Conservation (phyloP, 768 basidiomycete species). For the Podaxis pistillaris region DNA sequence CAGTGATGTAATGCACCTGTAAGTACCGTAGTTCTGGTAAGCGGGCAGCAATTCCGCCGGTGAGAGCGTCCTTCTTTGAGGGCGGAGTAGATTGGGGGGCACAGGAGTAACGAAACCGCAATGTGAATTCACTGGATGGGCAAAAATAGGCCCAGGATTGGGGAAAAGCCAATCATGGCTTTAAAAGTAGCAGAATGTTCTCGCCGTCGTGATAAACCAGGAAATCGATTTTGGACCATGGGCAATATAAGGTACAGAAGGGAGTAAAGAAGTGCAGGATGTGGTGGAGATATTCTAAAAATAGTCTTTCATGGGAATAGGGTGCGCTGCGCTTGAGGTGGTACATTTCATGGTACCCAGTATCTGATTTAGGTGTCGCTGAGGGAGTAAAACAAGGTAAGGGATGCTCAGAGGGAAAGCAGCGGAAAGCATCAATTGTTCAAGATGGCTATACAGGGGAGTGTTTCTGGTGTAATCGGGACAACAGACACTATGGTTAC, state of each 20-base stretch:
- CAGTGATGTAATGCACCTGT: not conserved
- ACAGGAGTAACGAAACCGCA: not conserved
- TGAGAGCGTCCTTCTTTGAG: not conserved
- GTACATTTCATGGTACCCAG: not conserved
- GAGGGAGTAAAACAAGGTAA: not conserved
- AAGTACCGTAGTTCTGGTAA: not conserved
- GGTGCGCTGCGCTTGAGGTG: not conserved
- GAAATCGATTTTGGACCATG: not conserved
- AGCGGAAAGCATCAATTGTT: not conserved
- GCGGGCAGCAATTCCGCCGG: not conserved
- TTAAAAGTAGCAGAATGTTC: not conserved
- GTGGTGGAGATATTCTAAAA: not conserved
- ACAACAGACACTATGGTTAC: slow-evolving; percentile 6
- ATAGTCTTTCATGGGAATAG: not conserved
- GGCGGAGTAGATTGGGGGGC: not conserved
- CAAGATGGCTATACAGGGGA: not conserved
- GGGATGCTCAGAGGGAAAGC: not conserved
- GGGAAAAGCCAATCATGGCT: not conserved
- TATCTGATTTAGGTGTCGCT: not conserved
- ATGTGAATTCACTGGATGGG: not conserved
- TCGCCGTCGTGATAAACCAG: not conserved
- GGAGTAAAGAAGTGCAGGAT: not conserved
- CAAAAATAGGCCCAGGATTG: not conserved
- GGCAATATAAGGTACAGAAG: not conserved
- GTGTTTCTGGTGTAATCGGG: not conserved